A percentile compares a stretch with the other conserved stretches of the same genome.
Evolutionary conservation across 2,329 filamentous ascomycete genomes (phyloP).

Genomic region (Fusarium anthophilum): DNA sequence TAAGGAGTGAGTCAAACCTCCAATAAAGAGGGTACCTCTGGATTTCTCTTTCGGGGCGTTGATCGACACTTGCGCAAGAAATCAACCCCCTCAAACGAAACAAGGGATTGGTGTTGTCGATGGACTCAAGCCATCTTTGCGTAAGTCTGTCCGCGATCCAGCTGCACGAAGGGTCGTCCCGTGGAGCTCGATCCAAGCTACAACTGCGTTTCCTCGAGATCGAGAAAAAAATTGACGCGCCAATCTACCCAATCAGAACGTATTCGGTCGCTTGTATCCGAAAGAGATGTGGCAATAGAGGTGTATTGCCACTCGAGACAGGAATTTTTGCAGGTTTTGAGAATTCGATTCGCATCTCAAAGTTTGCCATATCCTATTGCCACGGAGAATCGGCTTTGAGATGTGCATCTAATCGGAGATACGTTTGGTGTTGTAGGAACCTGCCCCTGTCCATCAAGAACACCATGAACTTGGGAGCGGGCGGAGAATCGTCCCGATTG

Average conservation of each 20-base stretch:
- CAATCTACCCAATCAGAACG: slow-evolving; percentile 25
- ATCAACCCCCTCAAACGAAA: neutral
- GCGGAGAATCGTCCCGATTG: slow-evolving; percentile 2
- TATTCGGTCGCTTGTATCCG: slow-evolving; percentile 11
- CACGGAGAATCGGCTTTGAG: neutral
- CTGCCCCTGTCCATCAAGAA: slow-evolving; percentile 1
- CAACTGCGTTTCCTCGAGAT: slow-evolving; percentile 41
- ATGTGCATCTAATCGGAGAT: slow-evolving; percentile 6
- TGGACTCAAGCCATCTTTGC: slow-evolving; percentile 13
- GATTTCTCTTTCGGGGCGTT: neutral
- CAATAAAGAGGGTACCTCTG: neutral
- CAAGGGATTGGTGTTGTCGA: neutral
- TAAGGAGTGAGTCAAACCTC: neutral
- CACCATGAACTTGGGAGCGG: neutral
- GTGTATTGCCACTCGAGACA: slow-evolving; percentile 25
- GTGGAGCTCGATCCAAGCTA: slow-evolving; percentile 44
- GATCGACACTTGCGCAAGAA: slow-evolving; percentile 21
- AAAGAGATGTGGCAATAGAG: slow-evolving; percentile 18
- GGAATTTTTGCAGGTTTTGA: neutral
- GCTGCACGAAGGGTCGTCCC: slow-evolving; percentile 41
- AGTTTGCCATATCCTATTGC: slow-evolving; percentile 16
- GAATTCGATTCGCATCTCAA: slow-evolving; percentile 12
- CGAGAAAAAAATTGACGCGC: slow-evolving; percentile 22
- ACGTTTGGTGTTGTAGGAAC: slow-evolving; percentile 16
- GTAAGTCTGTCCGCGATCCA: slow-evolving; percentile 1